phyloP scores from a whole-genome alignment of 495 filamentous ascomycete species.

The Podospora bellae-mahoneyi region DNA sequence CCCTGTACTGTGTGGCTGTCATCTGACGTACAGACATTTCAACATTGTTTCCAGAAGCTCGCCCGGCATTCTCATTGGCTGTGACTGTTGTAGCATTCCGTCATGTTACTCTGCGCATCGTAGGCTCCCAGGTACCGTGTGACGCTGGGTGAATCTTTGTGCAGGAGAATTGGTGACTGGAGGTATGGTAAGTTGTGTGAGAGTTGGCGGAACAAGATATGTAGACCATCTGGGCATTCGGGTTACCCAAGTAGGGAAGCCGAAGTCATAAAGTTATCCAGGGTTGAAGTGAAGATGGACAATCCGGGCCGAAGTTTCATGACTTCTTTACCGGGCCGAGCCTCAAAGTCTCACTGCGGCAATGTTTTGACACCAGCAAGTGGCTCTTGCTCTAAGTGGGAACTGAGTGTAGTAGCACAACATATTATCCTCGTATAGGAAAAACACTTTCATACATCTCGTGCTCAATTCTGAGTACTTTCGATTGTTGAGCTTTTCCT shows the following conservation, averaged over 20 bases:
- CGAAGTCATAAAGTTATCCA: neutral
- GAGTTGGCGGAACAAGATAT: too few relatives aligned
- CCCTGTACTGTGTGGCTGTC: neutral
- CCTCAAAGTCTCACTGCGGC: too few relatives aligned
- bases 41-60: conserved; percentile 1
- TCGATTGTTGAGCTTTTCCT: too few relatives aligned
- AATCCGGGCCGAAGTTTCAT: neutral
- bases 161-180: neutral
- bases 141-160: neutral
- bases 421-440: too few relatives aligned
- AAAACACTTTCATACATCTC: neutral
- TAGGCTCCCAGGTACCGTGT: neutral
- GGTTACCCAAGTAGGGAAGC: neutral
- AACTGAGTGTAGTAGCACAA: neutral
- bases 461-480: neutral
- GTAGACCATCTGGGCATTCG: neutral
- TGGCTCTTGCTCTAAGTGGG: neutral
- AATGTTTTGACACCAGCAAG: neutral
- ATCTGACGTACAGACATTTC: neutral
- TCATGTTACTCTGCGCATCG: neutral
- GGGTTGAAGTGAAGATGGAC: neutral
- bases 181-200: too few relatives aligned
- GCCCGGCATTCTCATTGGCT: neutral
- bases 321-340: neutral
- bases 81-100: neutral